Evolutionary conservation across 23 red algal genomes (phyloP), one percentile per base, ranked within the genome.

Genomic region (Gracilaria caudata): DNA sequence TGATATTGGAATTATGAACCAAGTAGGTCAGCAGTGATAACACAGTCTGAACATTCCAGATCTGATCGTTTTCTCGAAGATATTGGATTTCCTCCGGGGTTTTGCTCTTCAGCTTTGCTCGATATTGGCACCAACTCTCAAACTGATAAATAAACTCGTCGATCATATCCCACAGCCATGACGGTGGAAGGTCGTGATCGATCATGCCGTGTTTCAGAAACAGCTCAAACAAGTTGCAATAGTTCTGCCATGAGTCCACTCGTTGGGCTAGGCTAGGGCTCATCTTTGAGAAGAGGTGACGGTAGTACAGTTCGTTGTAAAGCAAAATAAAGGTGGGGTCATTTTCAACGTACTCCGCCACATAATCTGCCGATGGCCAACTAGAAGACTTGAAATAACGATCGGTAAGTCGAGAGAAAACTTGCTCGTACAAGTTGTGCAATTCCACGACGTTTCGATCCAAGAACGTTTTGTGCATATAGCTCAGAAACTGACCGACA

Each of bases 81-180:
- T 92, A 94, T 4, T 79, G 81, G 32, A 93, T 78, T 40, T 99
- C 97, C 46, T 99, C 97, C 7, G 74, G 51, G 21, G 90, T 90
- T 54, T 94, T 90, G 39, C 66, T 92, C 64, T 89, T 91, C 9
- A 92, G 83, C 54, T 87, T 88, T 20, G 61, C 77, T 30, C 97
- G 81, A 64, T 94, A 99, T 29, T 93, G 93, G 81, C 93, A 95
- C 88, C 93, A 99, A 29, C 72, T 88, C 68, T 99, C 97, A 60
- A 93, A 96, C 49, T 99, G 97, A 77, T 99, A 99, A 12, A 99
- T 86, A 79, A 99, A 99, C 94, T 99, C 97, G 61, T 99, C 97
- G 44, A 92, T 90, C 60, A 99, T 93, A 57, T 99, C 97, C 97
- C 97, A 99, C 41, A 99, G 66, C 97, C 97, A 99, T 68, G 97